Conservation (phyloP, 176 grass and related monocot genomes). For the Musa troglodytarum region DNA sequence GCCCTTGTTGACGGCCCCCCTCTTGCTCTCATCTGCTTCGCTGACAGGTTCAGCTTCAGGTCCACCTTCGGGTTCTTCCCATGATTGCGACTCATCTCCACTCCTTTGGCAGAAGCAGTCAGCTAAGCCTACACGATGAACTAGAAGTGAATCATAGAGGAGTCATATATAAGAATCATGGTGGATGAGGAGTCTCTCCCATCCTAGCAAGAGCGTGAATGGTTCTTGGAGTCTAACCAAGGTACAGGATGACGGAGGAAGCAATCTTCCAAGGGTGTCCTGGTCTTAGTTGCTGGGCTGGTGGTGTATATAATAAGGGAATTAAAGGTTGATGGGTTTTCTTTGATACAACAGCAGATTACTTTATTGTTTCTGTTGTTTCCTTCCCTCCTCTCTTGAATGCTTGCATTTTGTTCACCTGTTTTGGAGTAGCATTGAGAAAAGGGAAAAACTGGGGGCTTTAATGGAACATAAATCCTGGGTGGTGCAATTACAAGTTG, state of each 20-base stretch:
- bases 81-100: slow-evolving; percentile 10
- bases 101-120: not conserved
- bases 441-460: slow-evolving; percentile 7
- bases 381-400: not conserved
- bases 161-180: not conserved
- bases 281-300: not conserved
- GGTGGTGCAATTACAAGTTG: not conserved
- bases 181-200: not conserved
- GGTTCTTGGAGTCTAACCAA: not conserved
- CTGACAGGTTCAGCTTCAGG: slow-evolving; percentile 8
- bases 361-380: not conserved
- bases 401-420: not conserved
- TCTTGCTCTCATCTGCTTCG: not conserved
- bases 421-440: not conserved
- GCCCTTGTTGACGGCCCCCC: not conserved
- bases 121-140: not conserved
- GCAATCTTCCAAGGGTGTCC: not conserved
- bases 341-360: not conserved
- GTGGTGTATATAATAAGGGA: slow-evolving; percentile 8
- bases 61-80: slow-evolving; percentile 7
- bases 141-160: not conserved
- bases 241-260: not conserved
- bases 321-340: slow-evolving; percentile 1
- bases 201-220: not conserved
- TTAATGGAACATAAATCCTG: slow-evolving; percentile 5